phyloP scores from a whole-genome alignment of 257 asterid species.

The Capsicum rhomboideum region DNA sequence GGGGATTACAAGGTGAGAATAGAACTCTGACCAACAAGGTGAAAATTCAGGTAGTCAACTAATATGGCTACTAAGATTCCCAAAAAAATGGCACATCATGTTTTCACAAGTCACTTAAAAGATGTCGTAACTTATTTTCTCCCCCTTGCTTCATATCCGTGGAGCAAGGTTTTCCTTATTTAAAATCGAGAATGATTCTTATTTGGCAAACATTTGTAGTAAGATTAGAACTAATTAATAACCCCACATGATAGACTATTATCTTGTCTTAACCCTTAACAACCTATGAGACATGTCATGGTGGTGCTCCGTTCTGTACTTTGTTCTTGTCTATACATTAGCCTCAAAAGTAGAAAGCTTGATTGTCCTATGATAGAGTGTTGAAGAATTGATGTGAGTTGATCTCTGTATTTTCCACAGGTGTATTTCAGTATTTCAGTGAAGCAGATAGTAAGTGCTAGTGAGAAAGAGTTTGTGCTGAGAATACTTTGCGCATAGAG shows the following conservation, averaged over 20 bases:
- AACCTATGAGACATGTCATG: neutral
- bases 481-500: neutral
- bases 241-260: neutral
- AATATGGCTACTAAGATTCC: neutral
- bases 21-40: neutral
- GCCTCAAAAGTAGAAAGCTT: neutral
- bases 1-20: neutral
- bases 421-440: neutral
- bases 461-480: neutral
- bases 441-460: neutral
- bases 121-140: neutral
- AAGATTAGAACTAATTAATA: neutral
- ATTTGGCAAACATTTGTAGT: neutral
- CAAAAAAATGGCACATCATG: neutral
- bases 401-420: neutral
- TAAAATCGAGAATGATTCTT: neutral
- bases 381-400: neutral
- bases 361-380: neutral
- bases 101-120: neutral
- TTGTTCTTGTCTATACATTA: neutral
- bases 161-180: neutral
- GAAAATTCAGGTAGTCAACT: neutral
- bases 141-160: neutral
- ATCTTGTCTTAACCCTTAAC: neutral
- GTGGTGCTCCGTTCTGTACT: neutral